Evolutionary conservation across 2,329 filamentous ascomycete species (phyloP), one percentile per base, ranked within the genome.

Genomic region (Dactylonectria estremocensis): DNA sequence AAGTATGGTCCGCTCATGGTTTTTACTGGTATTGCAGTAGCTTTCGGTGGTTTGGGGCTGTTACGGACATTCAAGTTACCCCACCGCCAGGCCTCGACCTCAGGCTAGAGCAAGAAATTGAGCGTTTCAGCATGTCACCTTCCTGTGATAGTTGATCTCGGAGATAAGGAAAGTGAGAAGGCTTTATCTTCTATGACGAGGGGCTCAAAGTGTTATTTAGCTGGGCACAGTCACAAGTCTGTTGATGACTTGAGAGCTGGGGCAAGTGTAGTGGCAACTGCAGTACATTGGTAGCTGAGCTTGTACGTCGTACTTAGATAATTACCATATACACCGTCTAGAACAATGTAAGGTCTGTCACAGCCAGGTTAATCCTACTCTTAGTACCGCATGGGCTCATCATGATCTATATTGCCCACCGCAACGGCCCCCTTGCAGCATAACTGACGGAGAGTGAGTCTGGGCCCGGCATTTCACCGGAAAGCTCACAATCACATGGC

Each of bases 1-100:
- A 45, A 45, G n/a, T 45, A 45, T 45, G 43, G 43, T 45, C 43
- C 43, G n/a, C n/a, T 45, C n/a, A 45, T 45, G 43, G n/a, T 45
- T 20, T 45, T 45, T 45, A 45, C 43, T 20, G 43, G 43, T 45
- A 45, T 45, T 45, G 43, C 43, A 18, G 43, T 45, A 18, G 43
- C 43, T 20, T 45, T 45, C n/a, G 43, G 43, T 45, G 43, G 2
- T 45, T 45, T 45, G 14, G 43, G 43, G 43, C 43, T 45, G n/a
- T 20, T 45, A 20, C n/a, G n/a, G 43, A 45, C n/a, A 45, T 45
- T 45, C n/a, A 45, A 45, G 43, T 20, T 45, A 18, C 40, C 40
- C 40, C 40, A 45, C 40, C 11, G 9, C 40, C 40, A 8, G 40
- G 9, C 40, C 40, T 45, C 40, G 16, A 18, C 40, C 40, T 45